phyloP scores from a whole-genome alignment of 2,329 filamentous ascomycete species.

The Arthrobotrys sphaeroides region DNA sequence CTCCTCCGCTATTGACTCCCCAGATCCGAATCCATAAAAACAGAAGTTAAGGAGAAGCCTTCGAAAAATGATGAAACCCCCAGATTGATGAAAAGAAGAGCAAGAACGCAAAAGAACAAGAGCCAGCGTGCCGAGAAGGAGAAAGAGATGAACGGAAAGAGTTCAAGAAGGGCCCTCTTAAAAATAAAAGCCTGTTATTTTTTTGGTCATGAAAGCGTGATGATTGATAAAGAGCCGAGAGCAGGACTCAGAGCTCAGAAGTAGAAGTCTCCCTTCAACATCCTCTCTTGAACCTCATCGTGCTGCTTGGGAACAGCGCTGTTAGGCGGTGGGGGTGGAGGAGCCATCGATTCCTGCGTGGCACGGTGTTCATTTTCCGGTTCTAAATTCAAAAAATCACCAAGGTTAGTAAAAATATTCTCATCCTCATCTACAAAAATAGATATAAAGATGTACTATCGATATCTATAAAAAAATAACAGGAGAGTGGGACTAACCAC shows the following conservation, averaged over 20 bases:
- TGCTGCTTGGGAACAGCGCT: slow-evolving; percentile 64
- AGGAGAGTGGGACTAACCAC: slow-evolving; percentile 68
- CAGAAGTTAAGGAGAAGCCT: background rate
- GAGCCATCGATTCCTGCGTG: slow-evolving; percentile 58
- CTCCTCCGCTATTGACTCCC: slow-evolving; percentile 6
- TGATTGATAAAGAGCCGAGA: too few relatives aligned
- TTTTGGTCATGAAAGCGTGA: too few relatives aligned
- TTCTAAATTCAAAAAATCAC: slow-evolving; percentile 53
- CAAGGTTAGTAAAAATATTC: slow-evolving; percentile 58
- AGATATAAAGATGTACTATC: slow-evolving; percentile 60
- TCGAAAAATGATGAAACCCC: background rate
- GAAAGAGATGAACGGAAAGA: too few relatives aligned
- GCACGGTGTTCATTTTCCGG: slow-evolving; percentile 44
- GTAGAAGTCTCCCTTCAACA: slow-evolving; percentile 96
- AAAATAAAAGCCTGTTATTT: too few relatives aligned
- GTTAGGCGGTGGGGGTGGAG: slow-evolving; percentile 58
- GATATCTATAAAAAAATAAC: background rate
- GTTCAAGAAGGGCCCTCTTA: too few relatives aligned
- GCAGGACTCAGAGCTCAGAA: slow-evolving; percentile 73
- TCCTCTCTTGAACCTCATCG: slow-evolving; percentile 95
- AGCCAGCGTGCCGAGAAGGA: too few relatives aligned
- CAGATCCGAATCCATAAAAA: background rate
- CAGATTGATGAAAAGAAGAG: background rate
- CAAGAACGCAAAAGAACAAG: too few relatives aligned
- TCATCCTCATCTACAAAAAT: slow-evolving; percentile 60